Evolutionary conservation across 139 green algal genomes (phyloP).

Genomic region (Pedinophyceae sp.): DNA sequence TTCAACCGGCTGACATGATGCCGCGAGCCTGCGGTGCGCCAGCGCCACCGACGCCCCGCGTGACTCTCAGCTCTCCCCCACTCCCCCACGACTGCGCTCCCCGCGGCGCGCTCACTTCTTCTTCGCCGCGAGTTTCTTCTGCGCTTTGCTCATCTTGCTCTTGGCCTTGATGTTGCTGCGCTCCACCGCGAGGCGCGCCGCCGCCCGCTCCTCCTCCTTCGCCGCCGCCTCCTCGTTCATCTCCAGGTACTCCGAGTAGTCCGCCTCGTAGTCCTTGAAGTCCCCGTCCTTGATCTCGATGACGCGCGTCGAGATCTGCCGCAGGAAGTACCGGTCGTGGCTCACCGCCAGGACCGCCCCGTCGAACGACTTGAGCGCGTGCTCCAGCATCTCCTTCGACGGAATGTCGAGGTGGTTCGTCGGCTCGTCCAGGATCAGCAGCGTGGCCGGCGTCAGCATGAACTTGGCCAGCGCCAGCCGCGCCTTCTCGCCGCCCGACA

Average conservation of each 20-base stretch:
- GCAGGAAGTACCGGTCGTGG: constrained; percentile 96
- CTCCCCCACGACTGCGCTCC: too few species aligned
- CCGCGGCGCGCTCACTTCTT: too few species aligned
- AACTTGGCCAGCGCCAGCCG: constrained; percentile 96
- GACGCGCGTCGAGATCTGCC: constrained; percentile 81
- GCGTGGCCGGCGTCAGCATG: constrained; percentile 82
- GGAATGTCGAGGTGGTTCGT: constrained; percentile 99
- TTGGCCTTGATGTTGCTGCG: constrained; percentile 75
- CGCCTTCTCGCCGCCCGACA: constrained; percentile 81
- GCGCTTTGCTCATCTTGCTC: constrained; percentile 49
- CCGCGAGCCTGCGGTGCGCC: too few species aligned
- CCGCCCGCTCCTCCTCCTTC: constrained; percentile 55
- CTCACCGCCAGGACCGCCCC: constrained; percentile 87
- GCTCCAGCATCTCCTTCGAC: constrained; percentile 93
- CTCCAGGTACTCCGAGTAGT: constrained; percentile 86
- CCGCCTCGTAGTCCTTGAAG: constrained; percentile 37
- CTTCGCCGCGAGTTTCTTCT: too few species aligned
- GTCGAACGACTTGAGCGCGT: constrained; percentile 77
- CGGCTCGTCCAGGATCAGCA: constrained; percentile 90
- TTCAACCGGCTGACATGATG: too few species aligned
- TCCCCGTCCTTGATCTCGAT: constrained; percentile 22
- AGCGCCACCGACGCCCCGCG: too few species aligned
- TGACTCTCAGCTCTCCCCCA: too few species aligned
- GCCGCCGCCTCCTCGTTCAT: constrained; percentile 59
- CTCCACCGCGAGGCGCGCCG: constrained; percentile 33